Conservation (phyloP, 2,329 filamentous ascomycete species). For the Microdochium trichocladiopsis region DNA sequence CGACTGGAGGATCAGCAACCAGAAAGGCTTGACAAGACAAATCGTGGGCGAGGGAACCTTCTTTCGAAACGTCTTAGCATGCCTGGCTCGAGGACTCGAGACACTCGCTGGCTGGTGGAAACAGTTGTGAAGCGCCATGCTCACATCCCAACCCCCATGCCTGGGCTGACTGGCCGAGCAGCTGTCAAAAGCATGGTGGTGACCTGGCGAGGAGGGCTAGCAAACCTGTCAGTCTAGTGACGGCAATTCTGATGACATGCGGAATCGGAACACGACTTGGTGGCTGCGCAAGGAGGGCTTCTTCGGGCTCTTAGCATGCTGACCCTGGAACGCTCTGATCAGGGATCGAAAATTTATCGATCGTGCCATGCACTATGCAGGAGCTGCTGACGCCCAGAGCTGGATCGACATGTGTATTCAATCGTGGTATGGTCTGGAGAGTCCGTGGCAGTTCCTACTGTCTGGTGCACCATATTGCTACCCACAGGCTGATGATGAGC, state of each 20-base stretch:
- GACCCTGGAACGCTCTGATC: not conserved
- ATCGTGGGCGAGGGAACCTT: not conserved
- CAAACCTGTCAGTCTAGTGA: too few species aligned
- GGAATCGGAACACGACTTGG: too few species aligned
- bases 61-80: not conserved
- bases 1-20: too few species aligned
- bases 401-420: too few species aligned
- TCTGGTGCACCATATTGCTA: too few species aligned
- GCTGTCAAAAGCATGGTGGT: not conserved
- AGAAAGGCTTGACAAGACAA: not conserved
- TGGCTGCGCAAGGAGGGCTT: not conserved
- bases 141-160: not conserved
- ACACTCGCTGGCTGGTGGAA: not conserved
- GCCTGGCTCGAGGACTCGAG: not conserved
- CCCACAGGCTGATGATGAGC: too few species aligned
- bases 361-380: not conserved
- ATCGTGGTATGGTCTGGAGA: too few species aligned
- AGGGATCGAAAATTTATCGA: not conserved
- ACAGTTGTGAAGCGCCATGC: not conserved
- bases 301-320: not conserved
- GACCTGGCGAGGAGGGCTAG: not conserved
- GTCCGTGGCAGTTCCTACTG: too few species aligned
- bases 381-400: too few species aligned
- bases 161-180: too few species aligned
- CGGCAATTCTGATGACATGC: too few species aligned